These are phyloP conservation scores for Elongisporangium prolatum DNA, from an alignment of 352 stramenopile genomes.

Conservation along the genomic window DNA sequence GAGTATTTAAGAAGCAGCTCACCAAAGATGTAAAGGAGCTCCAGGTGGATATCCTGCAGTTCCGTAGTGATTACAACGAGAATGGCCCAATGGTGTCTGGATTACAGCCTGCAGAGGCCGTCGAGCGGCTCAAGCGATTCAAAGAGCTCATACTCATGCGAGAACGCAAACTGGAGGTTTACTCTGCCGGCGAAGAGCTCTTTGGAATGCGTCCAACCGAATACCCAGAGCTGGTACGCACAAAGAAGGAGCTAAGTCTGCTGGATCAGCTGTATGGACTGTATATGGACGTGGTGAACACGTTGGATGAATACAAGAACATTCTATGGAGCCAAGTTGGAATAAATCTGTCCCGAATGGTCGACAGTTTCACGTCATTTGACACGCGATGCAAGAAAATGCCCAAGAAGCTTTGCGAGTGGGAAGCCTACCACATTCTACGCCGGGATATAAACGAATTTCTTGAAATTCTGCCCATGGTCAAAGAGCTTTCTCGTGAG, in stretches of 20 bases:
- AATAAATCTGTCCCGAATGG: constrained; percentile 52
- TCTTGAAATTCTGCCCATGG: constrained; percentile 78
- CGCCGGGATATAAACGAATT: constrained; percentile 81
- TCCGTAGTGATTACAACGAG: constrained; percentile 61
- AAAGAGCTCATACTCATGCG: constrained; percentile 75
- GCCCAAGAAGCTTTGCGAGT: constrained; percentile 82
- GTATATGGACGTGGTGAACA: constrained; percentile 84
- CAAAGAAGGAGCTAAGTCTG: constrained; percentile 82
- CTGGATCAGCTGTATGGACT: constrained; percentile 87
- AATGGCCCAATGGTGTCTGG: constrained; percentile 72
- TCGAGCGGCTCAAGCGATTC: constrained; percentile 82
- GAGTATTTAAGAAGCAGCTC: constrained; percentile 89
- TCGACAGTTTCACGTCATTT: constrained; percentile 51
- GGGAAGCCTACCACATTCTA: constrained; percentile 76
- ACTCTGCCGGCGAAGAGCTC: constrained; percentile 81
- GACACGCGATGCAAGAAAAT: constrained; percentile 78
- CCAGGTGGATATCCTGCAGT: constrained; percentile 55
- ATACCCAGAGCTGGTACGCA: constrained; percentile 82
- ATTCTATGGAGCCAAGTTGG: constrained; percentile 67
- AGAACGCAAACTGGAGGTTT: constrained; percentile 86
- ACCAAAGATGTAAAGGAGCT: constrained; percentile 87
- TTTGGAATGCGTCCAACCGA: constrained; percentile 82
- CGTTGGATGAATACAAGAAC: constrained; percentile 59
- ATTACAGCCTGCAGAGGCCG: constrained; percentile 71
- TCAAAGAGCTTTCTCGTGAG: constrained; percentile 74